Evolutionary conservation across 73 alveolate genomes (phyloP).

Genomic region (Paramecium octaurelia): DNA sequence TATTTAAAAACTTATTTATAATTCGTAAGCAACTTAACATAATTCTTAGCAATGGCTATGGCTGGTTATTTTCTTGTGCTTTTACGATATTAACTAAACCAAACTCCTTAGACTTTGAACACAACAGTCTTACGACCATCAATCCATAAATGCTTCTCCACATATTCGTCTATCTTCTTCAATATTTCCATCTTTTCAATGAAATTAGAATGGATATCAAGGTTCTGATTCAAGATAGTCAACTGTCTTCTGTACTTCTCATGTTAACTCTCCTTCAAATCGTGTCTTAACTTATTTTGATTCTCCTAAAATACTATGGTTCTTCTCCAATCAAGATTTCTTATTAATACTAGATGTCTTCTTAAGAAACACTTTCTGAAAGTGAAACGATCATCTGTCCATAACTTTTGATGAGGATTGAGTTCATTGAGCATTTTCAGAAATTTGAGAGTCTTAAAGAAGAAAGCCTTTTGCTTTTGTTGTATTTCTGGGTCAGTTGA

Average conservation of each 20-base stretch:
- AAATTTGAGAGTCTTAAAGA: background rate
- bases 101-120: background rate
- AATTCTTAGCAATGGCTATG: background rate
- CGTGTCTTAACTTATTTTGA: background rate
- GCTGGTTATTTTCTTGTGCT: background rate
- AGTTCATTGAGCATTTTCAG: background rate
- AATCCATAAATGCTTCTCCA: background rate
- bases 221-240: background rate
- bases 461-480: background rate
- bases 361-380: background rate
- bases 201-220: background rate
- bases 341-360: background rate
- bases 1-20: background rate
- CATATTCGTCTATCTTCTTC: background rate
- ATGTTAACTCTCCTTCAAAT: background rate
- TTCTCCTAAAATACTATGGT: background rate
- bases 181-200: background rate
- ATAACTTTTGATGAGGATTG: background rate
- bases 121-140: background rate
- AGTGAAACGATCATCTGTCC: conserved; percentile 15
- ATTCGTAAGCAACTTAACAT: background rate
- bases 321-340: conserved; percentile 44
- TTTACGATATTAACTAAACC: background rate
- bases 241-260: background rate
- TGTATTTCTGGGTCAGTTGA: background rate